Base-by-base conservation (phyloP, 345 rosid species). In the Eucalyptus cloeziana region DNA sequence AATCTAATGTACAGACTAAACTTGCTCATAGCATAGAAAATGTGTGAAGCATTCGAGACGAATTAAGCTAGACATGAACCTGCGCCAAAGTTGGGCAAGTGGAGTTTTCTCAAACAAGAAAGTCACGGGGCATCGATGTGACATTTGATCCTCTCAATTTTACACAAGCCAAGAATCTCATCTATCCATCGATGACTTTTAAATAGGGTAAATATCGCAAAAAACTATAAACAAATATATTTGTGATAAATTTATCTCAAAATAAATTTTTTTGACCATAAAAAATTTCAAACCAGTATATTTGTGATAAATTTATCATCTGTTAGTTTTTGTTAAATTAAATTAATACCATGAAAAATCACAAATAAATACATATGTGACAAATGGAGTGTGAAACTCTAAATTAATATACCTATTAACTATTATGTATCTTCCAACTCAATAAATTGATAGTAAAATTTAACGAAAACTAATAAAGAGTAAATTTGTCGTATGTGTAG, bases 311-410 rank as follows among this genome's bases (percentile, higher is more conserved):
- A 52, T 19, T 52, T 19, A 19, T 1, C 2, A 52, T 52, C 4
- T 0, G 0, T 52, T 19, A 19, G 0, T 19, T 52, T 52, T 0
- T 52, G 1, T 52, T 52, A 52, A 52, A 52, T 19, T 52, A 52
- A 52, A 19, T 52, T 19, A 19, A 52, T 52, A 19, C 0, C 2
- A 52, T 0, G 2, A 52, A 52, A 7, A 52, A 52, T 3, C 2
- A 52, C 24, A 52, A 52, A 52, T 0, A 52, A 52, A 2, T 52
- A 52, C 4, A 51, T 16, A 51, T 51, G 54, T 0, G 7, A 14
- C 7, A 50, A 50, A 49, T 13, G 6, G 1, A 11, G 4, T 49
- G 49, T 49, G 11, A 49, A 49, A 49, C 13, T 43, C 5, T 43
- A 43, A 37, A 40, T 40, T 40, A 5, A 37, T 43, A 43, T 43